Evolutionary conservation across 805 yeast species (phyloP).

Genomic region (Barnettozyma sp.): DNA sequence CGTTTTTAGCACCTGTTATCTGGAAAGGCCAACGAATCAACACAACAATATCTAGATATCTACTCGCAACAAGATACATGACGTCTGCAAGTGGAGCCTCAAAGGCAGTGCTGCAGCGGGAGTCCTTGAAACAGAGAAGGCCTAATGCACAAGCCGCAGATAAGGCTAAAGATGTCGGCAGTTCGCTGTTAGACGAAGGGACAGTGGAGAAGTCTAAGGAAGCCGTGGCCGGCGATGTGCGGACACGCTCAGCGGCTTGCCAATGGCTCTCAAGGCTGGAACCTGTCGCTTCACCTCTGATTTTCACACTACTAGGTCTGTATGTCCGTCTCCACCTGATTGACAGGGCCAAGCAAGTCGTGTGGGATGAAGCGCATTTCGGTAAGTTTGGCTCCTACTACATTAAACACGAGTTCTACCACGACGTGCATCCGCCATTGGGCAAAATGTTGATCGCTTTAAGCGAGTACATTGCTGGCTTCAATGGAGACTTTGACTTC

Average conservation of each 20-base stretch:
- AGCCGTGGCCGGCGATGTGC: too few relatives aligned
- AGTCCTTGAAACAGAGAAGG: background rate
- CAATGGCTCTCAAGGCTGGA: constrained; percentile 8
- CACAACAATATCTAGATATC: too few relatives aligned
- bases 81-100: background rate
- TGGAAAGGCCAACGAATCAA: too few relatives aligned
- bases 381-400: constrained; percentile 83
- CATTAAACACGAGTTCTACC: constrained; percentile 71
- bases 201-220: background rate
- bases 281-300: constrained; percentile 33
- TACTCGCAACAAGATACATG: too few relatives aligned
- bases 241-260: background rate
- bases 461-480: constrained; percentile 77
- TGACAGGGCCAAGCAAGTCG: constrained; percentile 50
- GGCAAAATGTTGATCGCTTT: constrained; percentile 78
- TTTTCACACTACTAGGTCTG: constrained; percentile 40
- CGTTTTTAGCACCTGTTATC: too few relatives aligned
- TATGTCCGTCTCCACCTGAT: constrained; percentile 56
- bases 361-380: constrained; percentile 90
- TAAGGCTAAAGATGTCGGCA: too few relatives aligned
- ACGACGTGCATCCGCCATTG: constrained; percentile 83
- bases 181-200: background rate
- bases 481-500: constrained; percentile 69
- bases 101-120: background rate
- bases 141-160: too few relatives aligned